phyloP scores from a whole-genome alignment of 495 filamentous ascomycete species.

The Evernia prunastri region DNA sequence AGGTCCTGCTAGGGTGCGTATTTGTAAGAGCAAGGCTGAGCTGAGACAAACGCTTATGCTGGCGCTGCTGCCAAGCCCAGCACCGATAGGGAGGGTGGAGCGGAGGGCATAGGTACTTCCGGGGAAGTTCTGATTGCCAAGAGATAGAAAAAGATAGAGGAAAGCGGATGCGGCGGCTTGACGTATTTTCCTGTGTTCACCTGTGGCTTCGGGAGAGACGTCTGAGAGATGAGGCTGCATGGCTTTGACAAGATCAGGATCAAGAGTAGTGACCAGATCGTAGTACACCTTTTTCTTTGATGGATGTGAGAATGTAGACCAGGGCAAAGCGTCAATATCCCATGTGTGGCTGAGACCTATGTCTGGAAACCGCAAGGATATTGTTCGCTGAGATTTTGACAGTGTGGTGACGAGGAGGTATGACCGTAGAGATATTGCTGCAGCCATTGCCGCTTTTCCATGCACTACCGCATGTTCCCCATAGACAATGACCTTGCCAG shows the following conservation, averaged over 20 bases:
- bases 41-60: constrained; percentile 88
- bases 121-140: constrained; percentile 69
- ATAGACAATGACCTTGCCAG: constrained; percentile 95
- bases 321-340: constrained; percentile 85
- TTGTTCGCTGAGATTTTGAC: constrained; percentile 74
- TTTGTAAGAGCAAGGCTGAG: constrained; percentile 78
- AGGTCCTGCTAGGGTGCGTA: constrained; percentile 76
- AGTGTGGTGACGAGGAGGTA: constrained; percentile 91
- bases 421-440: constrained; percentile 86
- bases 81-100: constrained; percentile 88
- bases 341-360: constrained; percentile 81
- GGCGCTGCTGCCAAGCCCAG: constrained; percentile 86
- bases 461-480: constrained; percentile 96
- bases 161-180: constrained; percentile 74
- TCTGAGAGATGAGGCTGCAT: constrained; percentile 66
- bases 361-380: constrained; percentile 83
- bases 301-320: constrained; percentile 68
- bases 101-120: constrained; percentile 85
- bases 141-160: constrained; percentile 85
- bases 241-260: constrained; percentile 69
- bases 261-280: constrained; percentile 74
- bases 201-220: constrained; percentile 58
- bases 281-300: constrained; percentile 91
- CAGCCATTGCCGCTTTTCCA: constrained; percentile 92
- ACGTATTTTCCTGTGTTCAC: constrained; percentile 68